Evolutionary conservation across 2,329 filamentous ascomycete genomes (phyloP), one percentile per base, ranked within the genome.

Genomic region (Tolypocladium tropicale): DNA sequence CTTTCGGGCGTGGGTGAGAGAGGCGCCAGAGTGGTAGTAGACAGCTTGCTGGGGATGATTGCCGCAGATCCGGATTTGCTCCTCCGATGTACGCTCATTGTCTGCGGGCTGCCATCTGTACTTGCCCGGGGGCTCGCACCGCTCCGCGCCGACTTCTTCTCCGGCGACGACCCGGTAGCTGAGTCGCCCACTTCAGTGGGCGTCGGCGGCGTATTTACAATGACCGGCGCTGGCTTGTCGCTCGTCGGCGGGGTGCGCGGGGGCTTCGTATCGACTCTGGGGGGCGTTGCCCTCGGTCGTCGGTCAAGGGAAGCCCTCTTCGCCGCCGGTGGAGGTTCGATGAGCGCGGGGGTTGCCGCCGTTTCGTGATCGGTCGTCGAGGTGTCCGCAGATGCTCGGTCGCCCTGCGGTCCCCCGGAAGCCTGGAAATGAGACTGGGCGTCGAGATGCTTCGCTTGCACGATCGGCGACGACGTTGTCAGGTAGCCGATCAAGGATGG

Each of bases 31-130:
- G 85, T 85, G 53, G 85, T 84, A 61, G 82, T 91, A 34, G 92
- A 95, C 39, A 96, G 79, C 73, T 95, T 96, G 78, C 91, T 96
- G 34, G 91, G 92, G 48, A 79, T 80, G 60, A 84, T 72, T 56
- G 71, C 78, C 58, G 70, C 72, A 59, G 79, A 81, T 65, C 74
- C 74, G 76, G 83, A 78, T 65, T 77, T 76, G 58, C 68, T 69
- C 61, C 79, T 75, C 64, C 77, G 72, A 59, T 92, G 88, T 57
- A 85, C 82, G 72, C 85, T 89, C 82, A 89, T 89, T 65, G 81
- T 86, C 65, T 82, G 84, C 62, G 85, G 84, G 50, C 82, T 78
- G 59, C 85, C 80, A 77, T 80, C 76, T 60, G 77, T 53, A 57
- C 67, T 67, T 18, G 62, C 55, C 59, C 62, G 63, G 7, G 62